Evolutionary conservation across 306 rosid genomes (phyloP), one percentile per base, ranked within the genome.

Genomic region (Cicer yamashitae): DNA sequence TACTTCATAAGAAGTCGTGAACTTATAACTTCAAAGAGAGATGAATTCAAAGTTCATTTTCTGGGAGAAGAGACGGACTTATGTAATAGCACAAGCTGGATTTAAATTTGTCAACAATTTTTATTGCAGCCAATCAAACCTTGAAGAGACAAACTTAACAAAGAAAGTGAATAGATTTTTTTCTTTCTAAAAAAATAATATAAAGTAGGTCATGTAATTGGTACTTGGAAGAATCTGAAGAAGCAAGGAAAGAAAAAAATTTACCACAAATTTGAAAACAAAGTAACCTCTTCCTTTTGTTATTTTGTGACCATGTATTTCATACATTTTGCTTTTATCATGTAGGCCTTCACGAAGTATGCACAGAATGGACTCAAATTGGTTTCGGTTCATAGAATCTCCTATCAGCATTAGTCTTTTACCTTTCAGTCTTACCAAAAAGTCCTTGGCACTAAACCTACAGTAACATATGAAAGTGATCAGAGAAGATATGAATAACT

Each of bases 371-470:
- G 99, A 96, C 91, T 96, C 97, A 57, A 86, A 96, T 85, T 92
- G 98, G 87, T 96, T 90, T 77, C 96, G 88, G 68, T 92, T 96
- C 93, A 96, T 89, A 48, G 99, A 92, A 83, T 92, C 99, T 79
- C 99, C 98, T 34, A 96, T 87, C 57, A 96, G 90, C 96, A 96
- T 87, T 64, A 96, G 79, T 68, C 77, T 80, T 86, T 92, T 96
- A 56, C 96, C 98, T 76, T 83, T 86, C 78, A 92, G 77, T 84
- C 96, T 90, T 77, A 6, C 80, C 88, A 92, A 82, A 88, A 96
- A 92, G 83, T 96, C 96, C 37, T 94, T 82, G 82, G 96, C 96
- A 88, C 85, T 92, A 81, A 96, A 92, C 89, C 99, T 96, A 73
- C 71, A 7, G 85, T 65, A 83, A 77, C 50, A 81, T 37, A 61